These are phyloP conservation scores for Coelastrella sp. DNA, from an alignment of 139 green algal genomes.

Conservation along the genomic window DNA sequence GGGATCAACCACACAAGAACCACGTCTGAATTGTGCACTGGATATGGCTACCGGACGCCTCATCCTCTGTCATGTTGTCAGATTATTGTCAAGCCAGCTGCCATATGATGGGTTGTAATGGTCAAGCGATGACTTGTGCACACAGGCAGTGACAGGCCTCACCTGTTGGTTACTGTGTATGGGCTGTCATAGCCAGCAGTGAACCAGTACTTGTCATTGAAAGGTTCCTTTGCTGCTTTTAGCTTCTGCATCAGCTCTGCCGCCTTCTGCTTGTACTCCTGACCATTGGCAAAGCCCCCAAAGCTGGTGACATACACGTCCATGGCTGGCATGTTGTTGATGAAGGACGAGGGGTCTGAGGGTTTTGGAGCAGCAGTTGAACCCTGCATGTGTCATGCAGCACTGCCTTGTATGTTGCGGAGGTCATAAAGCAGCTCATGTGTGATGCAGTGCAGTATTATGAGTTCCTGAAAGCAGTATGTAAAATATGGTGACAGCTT, in stretches of 20 bases:
- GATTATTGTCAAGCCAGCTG: no score
- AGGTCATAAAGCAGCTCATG: no score
- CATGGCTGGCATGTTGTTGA: conserved; percentile 52
- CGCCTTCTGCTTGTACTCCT: conserved; percentile 50
- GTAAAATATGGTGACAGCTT: no score
- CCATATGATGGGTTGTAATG: no score
- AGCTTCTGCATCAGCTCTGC: conserved; percentile 41
- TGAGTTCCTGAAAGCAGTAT: no score
- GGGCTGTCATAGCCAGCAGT: conserved; percentile 54
- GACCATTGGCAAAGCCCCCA: conserved; percentile 59
- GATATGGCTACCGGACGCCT: no score
- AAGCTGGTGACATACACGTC: conserved; percentile 71
- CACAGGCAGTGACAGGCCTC: not conserved
- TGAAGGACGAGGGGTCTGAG: conserved; percentile 56
- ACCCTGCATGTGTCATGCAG: not conserved
- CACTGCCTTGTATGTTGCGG: not conserved
- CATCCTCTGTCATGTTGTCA: no score
- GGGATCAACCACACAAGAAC: no score
- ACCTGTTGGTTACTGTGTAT: conserved; percentile 56
- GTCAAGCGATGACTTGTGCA: no score
- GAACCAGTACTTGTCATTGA: conserved; percentile 26
- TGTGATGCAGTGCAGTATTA: no score
- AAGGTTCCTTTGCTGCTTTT: conserved; percentile 3
- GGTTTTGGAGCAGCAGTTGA: conserved; percentile 61
- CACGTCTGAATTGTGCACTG: no score